Percentiles rank a stretch among this genome's conserved stretches.
These are phyloP conservation scores for Tetraselmis chui DNA, from an alignment of 139 green algal genomes.

Conservation along the genomic window DNA sequence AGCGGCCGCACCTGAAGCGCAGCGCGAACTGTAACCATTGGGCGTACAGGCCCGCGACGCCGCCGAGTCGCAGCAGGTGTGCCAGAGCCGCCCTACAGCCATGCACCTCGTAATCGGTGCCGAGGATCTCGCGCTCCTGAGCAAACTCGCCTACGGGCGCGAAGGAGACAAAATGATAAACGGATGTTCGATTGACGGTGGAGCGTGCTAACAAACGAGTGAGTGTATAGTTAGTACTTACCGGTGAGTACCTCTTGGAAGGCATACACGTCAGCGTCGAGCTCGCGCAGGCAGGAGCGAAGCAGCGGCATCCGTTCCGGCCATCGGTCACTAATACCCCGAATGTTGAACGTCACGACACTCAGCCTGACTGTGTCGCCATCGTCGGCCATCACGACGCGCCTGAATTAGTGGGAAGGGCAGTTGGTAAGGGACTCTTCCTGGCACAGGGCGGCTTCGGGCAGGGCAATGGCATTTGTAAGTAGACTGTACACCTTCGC, in stretches of 20 bases:
- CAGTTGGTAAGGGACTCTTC: no score
- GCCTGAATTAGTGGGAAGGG: background rate
- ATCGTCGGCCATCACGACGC: background rate
- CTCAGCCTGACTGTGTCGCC: conserved; percentile 11
- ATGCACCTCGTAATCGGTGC: conserved; percentile 24
- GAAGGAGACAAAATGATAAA: no score
- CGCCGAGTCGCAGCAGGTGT: conserved; percentile 12
- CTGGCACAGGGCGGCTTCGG: background rate
- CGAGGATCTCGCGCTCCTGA: conserved; percentile 32
- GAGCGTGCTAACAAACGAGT: no score
- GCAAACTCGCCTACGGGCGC: conserved; percentile 36
- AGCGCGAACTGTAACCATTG: background rate
- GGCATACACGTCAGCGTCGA: conserved; percentile 37
- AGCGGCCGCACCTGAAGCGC: background rate
- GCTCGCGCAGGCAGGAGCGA: conserved; percentile 15
- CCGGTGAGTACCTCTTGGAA: conserved; percentile 46
- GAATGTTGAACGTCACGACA: conserved; percentile 34
- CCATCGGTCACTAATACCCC: conserved; percentile 37
- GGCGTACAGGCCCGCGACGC: background rate
- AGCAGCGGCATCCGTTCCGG: conserved; percentile 30
- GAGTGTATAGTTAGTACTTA: no score
- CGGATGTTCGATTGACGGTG: no score
- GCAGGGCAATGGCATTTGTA: background rate
- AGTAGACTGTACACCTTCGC: background rate
- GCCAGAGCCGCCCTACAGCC: conserved; percentile 33